A percentile compares a stretch with the other conserved stretches of the same genome.
These are phyloP conservation scores for Sanghuangporus weigelae DNA, from an alignment of 1,284 basidiomycete species.

Conservation along the genomic window DNA sequence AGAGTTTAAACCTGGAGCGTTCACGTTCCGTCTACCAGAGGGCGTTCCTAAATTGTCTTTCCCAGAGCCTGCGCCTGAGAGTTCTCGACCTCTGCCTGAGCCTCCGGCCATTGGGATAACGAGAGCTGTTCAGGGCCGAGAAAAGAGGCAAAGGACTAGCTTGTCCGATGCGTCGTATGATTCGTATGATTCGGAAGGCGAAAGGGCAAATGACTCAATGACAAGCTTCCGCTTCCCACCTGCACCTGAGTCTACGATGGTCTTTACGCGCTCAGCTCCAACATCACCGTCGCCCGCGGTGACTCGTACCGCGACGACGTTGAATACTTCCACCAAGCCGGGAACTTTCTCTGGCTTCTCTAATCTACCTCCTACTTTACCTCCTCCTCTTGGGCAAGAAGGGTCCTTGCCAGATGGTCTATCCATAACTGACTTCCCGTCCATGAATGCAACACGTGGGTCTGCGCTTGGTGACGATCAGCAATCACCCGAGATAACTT, in stretches of 20 bases:
- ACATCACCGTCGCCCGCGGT: slow-evolving; percentile 31
- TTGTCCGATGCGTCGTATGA: slow-evolving; percentile 40
- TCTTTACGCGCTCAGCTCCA: slow-evolving; percentile 42
- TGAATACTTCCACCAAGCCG: slow-evolving; percentile 45
- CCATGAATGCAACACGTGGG: slow-evolving; percentile 13
- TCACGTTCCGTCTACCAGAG: slow-evolving; percentile 67
- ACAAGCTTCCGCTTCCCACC: slow-evolving; percentile 70
- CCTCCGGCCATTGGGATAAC: slow-evolving; percentile 25
- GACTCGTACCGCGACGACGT: slow-evolving; percentile 24
- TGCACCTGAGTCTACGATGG: slow-evolving; percentile 43
- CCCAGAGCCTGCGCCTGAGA: slow-evolving; percentile 26
- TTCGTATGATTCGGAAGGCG: slow-evolving; percentile 38
- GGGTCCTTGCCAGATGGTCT: slow-evolving; percentile 6
- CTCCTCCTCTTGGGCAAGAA: slow-evolving; percentile 15
- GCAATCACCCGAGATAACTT: slow-evolving; percentile 15
- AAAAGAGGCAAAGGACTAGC: slow-evolving; percentile 52
- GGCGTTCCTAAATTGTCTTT: slow-evolving; percentile 55
- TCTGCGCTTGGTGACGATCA: slow-evolving; percentile 12
- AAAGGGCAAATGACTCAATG: slow-evolving; percentile 48
- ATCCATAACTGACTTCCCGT: slow-evolving; percentile 9
- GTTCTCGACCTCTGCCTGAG: slow-evolving; percentile 31
- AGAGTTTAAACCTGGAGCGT: slow-evolving; percentile 72
- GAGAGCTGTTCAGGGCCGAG: slow-evolving; percentile 55
- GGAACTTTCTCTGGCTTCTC: slow-evolving; percentile 61
- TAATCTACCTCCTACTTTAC: slow-evolving; percentile 16